Evolutionary conservation across 1,284 basidiomycete species (phyloP), one percentile per base, ranked within the genome.

Genomic region (Tilletiaria anomala): DNA sequence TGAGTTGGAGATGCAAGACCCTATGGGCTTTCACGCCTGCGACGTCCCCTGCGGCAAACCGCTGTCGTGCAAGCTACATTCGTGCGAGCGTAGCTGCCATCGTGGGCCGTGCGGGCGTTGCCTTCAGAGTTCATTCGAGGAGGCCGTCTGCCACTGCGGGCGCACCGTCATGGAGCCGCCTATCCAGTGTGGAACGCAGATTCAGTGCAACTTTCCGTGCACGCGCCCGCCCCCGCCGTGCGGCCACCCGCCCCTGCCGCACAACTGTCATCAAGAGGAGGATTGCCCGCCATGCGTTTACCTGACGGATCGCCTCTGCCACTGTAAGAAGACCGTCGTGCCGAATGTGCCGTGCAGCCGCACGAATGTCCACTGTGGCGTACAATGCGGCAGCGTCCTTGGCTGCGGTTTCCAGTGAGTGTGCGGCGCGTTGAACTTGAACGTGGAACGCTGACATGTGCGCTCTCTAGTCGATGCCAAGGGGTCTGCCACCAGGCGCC

Each of bases 271-370:
- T 39, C 51, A 59, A 19, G 34, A 39, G 16, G 62, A 58, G 24
- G 51, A 47, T 18, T 66, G 63, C 39, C 63, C 63, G 32, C 62
- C 63, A 2, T 66, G 63, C 37, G 60, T 66, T 33, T 58, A 56
- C 38, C 47, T 66, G 11, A 58, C 60, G 19, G 50, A 53, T 44
- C 56, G 54, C 43, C 37, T 43, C 8, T 66, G 63, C 35, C 49
- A 54, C 37, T 66, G 63, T 37, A 58, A 59, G 33, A 59, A 58
- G 44, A 48, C 56, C 33, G 46, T 54, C 12, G 48, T 66, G 32
- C 47, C 51, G 35, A 55, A 62, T 36, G 52, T 66, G 4, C 60
- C 61, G 5, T 66, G 61, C 29, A 41, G 43, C 11, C 40, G 45
- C 5, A 26, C 23, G 15, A 24, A 26, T n/a, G 54, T 63, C 21